These are phyloP conservation scores for Cyberlindnera xishuangbannaensis DNA, from an alignment of 805 yeast genomes.

Conservation along the genomic window DNA sequence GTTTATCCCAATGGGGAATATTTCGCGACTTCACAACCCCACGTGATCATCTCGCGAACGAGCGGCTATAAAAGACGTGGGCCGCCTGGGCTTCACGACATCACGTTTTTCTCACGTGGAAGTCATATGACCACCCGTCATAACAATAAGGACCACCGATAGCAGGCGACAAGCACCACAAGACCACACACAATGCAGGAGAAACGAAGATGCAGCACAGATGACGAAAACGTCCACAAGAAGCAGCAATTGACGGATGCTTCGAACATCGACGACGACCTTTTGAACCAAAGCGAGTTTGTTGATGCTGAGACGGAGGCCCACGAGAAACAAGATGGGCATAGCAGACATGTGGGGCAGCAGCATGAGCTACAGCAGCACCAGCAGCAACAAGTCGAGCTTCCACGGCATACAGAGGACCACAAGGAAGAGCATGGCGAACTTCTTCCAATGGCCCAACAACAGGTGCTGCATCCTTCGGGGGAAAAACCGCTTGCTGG, in stretches of 20 bases:
- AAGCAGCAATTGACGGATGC: background rate
- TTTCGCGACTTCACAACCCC: no score
- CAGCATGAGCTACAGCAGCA: no score
- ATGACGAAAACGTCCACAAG: background rate
- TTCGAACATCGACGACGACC: background rate
- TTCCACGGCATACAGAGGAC: slow-evolving; percentile 3
- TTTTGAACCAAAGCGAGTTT: background rate
- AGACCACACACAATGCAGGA: slow-evolving; percentile 1
- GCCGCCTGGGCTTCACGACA: no score
- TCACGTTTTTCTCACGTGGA: slow-evolving; percentile 26
- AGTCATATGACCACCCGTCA: no score
- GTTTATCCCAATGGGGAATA: no score
- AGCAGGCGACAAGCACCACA: slow-evolving; percentile 2
- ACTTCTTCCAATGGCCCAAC: no score
- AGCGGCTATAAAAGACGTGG: no score
- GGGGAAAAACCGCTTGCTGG: slow-evolving; percentile 63
- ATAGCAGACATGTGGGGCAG: slow-evolving; percentile 1
- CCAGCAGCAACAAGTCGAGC: no score
- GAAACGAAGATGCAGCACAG: slow-evolving; percentile 1
- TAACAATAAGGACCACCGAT: no score
- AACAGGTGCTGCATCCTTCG: slow-evolving; percentile 18
- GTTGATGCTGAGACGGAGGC: background rate
- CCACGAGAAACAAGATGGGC: background rate
- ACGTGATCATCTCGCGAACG: no score
- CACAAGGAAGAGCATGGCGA: background rate